These are phyloP conservation scores for Backusella parvicylindrica DNA, from an alignment of 192 early-diverging fungal genomes.

Conservation along the genomic window DNA sequence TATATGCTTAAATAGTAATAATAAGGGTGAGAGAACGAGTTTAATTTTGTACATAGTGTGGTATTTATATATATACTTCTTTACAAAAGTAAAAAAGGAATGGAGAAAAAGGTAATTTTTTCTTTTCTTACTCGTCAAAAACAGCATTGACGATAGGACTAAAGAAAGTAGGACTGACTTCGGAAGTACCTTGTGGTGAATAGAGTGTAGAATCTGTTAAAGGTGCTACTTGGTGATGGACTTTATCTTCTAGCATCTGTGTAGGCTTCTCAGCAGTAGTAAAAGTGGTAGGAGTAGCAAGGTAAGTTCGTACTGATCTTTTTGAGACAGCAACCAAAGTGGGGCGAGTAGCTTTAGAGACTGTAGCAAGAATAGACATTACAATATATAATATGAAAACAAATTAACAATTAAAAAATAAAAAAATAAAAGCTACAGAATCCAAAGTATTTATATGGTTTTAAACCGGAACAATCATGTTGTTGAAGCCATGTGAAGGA, in stretches of 20 bases:
- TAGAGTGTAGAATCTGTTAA: conserved; percentile 10
- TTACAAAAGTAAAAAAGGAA: not conserved
- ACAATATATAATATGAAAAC: not conserved
- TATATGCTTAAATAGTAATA: not conserved
- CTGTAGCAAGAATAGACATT: not conserved
- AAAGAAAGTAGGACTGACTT: not conserved
- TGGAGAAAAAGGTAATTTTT: too few species aligned
- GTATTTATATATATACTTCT: not conserved
- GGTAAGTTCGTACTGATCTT: not conserved
- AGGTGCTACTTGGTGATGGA: conserved; percentile 13
- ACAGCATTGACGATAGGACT: conserved; percentile 1
- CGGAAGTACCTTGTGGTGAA: not conserved
- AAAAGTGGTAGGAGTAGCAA: not conserved
- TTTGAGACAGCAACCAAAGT: not conserved
- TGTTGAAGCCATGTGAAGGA: not conserved
- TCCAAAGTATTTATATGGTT: not conserved
- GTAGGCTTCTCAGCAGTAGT: not conserved
- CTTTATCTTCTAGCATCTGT: conserved; percentile 1
- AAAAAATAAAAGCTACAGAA: not conserved
- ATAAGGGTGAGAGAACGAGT: not conserved
- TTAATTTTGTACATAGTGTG: not conserved
- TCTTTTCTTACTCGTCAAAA: conserved; percentile 7
- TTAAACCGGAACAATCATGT: not conserved
- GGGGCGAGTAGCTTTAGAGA: not conserved
- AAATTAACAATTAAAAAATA: not conserved